Evolutionary conservation across 2,329 filamentous ascomycete species (phyloP).

Genomic region (Talaromyces sp.): DNA sequence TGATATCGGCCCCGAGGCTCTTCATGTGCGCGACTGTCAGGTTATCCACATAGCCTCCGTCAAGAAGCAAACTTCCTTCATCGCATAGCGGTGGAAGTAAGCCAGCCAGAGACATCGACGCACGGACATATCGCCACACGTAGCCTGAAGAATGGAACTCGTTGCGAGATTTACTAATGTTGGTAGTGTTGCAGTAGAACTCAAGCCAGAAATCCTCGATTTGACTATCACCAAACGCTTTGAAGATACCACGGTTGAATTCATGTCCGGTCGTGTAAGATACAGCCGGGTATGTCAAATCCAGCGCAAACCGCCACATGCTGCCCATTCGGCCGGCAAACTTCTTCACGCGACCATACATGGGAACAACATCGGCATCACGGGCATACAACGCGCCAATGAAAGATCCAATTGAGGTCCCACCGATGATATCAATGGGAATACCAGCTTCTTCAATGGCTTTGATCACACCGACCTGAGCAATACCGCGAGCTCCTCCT

Average conservation of each 20-base stretch:
- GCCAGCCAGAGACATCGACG: constrained; percentile 94
- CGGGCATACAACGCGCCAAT: constrained; percentile 93
- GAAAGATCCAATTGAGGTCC: constrained; percentile 93
- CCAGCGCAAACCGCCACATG: constrained; percentile 96
- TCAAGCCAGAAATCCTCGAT: constrained; percentile 99
- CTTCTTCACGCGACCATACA: constrained; percentile 95
- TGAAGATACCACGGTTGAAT: constrained; percentile 98
- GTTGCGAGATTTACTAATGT: constrained; percentile 86
- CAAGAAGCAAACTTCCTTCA: constrained; percentile 92
- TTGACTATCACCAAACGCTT: constrained; percentile 92
- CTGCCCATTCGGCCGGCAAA: constrained; percentile 98
- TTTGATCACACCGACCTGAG: constrained; percentile 89
- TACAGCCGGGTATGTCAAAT: constrained; percentile 90
- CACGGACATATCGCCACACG: constrained; percentile 93
- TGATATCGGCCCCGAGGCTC: constrained; percentile 81
- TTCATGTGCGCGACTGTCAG: constrained; percentile 97
- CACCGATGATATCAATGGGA: constrained; percentile 90
- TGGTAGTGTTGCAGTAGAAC: constrained; percentile 99
- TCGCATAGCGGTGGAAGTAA: constrained; percentile 91
- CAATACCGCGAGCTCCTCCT: constrained; percentile 84
- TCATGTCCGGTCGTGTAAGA: constrained; percentile 98
- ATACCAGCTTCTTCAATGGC: constrained; percentile 95
- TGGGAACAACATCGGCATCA: constrained; percentile 92
- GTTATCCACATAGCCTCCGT: constrained; percentile 96
- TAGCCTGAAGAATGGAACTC: constrained; percentile 97